Conservation (phyloP, 768 basidiomycete species). For the Coprinopsis cinerea region DNA sequence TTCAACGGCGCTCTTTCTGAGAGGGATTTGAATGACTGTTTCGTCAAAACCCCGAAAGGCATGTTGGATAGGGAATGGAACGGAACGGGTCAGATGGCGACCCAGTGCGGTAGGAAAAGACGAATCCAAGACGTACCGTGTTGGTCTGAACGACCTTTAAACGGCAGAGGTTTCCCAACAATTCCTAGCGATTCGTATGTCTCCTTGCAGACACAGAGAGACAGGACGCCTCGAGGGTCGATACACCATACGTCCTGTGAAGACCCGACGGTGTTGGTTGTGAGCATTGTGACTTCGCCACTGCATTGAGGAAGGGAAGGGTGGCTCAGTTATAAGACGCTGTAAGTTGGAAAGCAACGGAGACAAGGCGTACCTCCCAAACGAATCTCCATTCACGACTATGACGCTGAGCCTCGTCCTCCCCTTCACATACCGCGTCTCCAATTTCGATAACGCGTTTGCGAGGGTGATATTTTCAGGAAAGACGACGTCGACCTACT, state of each 20-base stretch:
- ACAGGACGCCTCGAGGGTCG: conserved; percentile 55
- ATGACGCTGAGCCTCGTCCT: conserved; percentile 34
- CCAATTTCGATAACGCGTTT: conserved; percentile 32
- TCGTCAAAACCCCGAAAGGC: background rate
- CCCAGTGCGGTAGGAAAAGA: background rate
- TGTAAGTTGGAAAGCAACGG: too few relatives aligned
- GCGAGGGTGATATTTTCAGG: conserved; percentile 38
- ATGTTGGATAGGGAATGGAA: too few relatives aligned
- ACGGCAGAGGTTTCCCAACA: conserved; percentile 48
- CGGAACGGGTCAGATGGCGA: too few relatives aligned
- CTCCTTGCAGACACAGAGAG: conserved; percentile 47
- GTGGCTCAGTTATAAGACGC: too few relatives aligned
- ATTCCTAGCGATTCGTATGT: conserved; percentile 60
- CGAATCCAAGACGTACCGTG: conserved; percentile 52
- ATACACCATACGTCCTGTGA: conserved; percentile 59
- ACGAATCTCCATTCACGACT: conserved; percentile 20
- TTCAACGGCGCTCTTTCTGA: background rate
- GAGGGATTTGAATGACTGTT: background rate
- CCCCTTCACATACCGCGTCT: conserved; percentile 40
- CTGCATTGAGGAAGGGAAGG: too few relatives aligned
- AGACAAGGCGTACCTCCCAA: conserved; percentile 12
- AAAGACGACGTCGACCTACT: conserved; percentile 59
- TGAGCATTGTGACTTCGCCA: conserved; percentile 2
- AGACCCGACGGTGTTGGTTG: background rate
- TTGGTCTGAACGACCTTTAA: conserved; percentile 41